These are phyloP conservation scores for Pyrenochaeta sp. DNA, from an alignment of 2,329 filamentous ascomycete genomes.

Conservation along the genomic window DNA sequence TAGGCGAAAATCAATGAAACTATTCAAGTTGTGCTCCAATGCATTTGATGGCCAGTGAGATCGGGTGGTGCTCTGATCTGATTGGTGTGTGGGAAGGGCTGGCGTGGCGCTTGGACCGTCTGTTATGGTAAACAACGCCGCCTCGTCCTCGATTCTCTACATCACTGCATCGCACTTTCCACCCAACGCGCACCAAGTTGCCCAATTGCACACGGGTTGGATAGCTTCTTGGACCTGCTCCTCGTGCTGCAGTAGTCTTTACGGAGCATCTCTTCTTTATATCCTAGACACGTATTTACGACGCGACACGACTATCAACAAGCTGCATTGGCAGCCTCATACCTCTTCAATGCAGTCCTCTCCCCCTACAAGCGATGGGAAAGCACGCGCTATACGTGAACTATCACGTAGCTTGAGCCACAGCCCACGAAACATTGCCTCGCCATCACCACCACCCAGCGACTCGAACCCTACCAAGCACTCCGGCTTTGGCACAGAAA, in stretches of 20 bases:
- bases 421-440: conserved; percentile 42
- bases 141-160: conserved; percentile 25
- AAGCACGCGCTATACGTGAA: conserved; percentile 49
- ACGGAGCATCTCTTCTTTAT: conserved; percentile 40
- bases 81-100: conserved; percentile 15
- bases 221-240: conserved; percentile 24
- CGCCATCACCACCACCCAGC: conserved; percentile 40
- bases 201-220: conserved; percentile 29
- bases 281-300: conserved; percentile 34
- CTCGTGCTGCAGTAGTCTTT: conserved; percentile 27
- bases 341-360: conserved; percentile 46
- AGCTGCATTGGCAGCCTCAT: conserved; percentile 30
- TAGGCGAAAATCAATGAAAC: no score
- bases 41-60: no score
- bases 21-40: no score
- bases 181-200: conserved; percentile 20
- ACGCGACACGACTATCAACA: conserved; percentile 40
- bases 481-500: conserved; percentile 38
- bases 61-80: conserved; percentile 11
- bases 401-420: conserved; percentile 47
- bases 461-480: conserved; percentile 49
- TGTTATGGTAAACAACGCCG: conserved; percentile 33
- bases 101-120: conserved; percentile 21
- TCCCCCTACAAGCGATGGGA: conserved; percentile 47
- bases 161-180: conserved; percentile 42